phyloP scores from a whole-genome alignment of 495 filamentous ascomycete genomes.

The Lasiosphaeria hispida region DNA sequence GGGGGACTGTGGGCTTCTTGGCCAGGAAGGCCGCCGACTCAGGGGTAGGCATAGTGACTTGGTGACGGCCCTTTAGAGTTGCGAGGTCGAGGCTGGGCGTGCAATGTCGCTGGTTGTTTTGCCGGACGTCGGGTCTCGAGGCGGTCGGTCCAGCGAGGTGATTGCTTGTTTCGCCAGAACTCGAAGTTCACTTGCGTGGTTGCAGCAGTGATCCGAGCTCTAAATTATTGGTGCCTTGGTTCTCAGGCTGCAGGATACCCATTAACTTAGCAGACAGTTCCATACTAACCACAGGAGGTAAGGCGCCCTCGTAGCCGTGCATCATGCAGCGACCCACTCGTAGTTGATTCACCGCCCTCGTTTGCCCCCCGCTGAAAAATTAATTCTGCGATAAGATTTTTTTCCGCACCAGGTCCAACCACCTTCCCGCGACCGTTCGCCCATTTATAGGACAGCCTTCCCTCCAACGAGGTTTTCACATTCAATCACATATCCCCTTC shows the following conservation, averaged over 20 bases:
- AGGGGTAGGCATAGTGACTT: conserved; percentile 68
- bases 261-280: not conserved
- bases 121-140: conserved; percentile 13
- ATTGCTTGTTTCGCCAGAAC: not conserved
- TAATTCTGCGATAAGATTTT: conserved; percentile 20
- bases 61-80: conserved; percentile 5
- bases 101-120: conserved; percentile 6
- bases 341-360: conserved; percentile 8
- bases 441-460: conserved; percentile 26
- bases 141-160: not conserved
- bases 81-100: not conserved
- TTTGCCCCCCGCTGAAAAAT: conserved; percentile 19
- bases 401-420: conserved; percentile 17
- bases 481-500: conserved; percentile 1
- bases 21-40: conserved; percentile 90
- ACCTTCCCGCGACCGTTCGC: conserved; percentile 6
- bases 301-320: not conserved
- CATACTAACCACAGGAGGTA: not conserved
- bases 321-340: too few relatives aligned
- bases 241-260: not conserved
- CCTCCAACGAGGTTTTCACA: conserved; percentile 14
- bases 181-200: not conserved
- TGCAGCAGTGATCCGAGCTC: not conserved
- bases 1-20: conserved; percentile 89
- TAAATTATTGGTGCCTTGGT: not conserved